phyloP scores from a whole-genome alignment of 1,284 basidiomycete species.

The Ganoderma sinense region DNA sequence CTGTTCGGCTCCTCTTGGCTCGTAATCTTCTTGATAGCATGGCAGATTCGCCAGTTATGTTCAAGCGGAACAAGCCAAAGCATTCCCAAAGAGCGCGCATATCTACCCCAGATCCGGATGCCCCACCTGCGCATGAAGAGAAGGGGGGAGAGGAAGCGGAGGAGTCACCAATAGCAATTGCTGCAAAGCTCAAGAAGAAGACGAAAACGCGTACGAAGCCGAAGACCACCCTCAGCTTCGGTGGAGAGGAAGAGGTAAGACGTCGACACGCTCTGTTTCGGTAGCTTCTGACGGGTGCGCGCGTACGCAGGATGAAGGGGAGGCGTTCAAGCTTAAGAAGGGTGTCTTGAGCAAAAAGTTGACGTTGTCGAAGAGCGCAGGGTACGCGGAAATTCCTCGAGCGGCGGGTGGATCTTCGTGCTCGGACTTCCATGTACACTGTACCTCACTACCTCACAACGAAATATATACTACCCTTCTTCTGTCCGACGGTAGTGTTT shows the following conservation, averaged over 20 bases:
- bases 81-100: conserved; percentile 54
- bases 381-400: conserved; percentile 26
- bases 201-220: conserved; percentile 55
- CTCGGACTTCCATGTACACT: conserved; percentile 30
- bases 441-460: conserved; percentile 15
- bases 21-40: neutral
- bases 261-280: conserved; percentile 32
- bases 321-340: conserved; percentile 80
- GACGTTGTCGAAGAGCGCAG: conserved; percentile 56
- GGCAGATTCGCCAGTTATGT: conserved; percentile 43
- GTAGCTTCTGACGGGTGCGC: conserved; percentile 35
- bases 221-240: conserved; percentile 83
- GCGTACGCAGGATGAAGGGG: conserved; percentile 56
- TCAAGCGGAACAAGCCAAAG: conserved; percentile 69
- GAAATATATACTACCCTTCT: neutral
- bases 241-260: conserved; percentile 78
- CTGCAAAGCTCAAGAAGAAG: conserved; percentile 74
- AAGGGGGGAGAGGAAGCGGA: conserved; percentile 39
- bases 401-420: conserved; percentile 10
- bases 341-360: conserved; percentile 75
- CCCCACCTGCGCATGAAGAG: conserved; percentile 42
- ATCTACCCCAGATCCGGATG: conserved; percentile 38
- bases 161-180: conserved; percentile 62
- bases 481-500: neutral
- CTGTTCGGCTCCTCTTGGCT: neutral